These are phyloP conservation scores for Ceratobasidium sp. DNA, from an alignment of 1,284 basidiomycete genomes.

Conservation along the genomic window DNA sequence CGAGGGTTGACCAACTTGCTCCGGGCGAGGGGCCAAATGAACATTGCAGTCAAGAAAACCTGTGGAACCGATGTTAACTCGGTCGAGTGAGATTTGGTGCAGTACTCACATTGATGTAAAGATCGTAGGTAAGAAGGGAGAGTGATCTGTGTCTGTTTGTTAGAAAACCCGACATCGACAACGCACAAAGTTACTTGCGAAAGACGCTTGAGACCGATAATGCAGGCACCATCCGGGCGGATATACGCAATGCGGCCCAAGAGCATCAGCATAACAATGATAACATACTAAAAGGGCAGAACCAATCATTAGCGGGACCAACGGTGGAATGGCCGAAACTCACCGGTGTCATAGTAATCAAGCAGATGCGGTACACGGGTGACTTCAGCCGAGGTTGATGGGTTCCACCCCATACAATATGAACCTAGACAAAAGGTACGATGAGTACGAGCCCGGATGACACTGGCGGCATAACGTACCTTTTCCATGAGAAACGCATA, in stretches of 20 bases:
- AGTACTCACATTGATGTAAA: conserved; percentile 52
- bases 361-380: conserved; percentile 58
- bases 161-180: neutral
- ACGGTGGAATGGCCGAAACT: neutral
- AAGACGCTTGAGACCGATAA: conserved; percentile 61
- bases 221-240: conserved; percentile 58
- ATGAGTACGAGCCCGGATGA: conserved; percentile 5
- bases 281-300: conserved; percentile 54
- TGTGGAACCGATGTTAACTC: conserved; percentile 50
- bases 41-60: conserved; percentile 62
- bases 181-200: conserved; percentile 51
- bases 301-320: neutral
- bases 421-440: conserved; percentile 52
- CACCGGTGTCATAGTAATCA: conserved; percentile 53
- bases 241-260: conserved; percentile 59
- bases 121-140: conserved; percentile 62
- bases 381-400: conserved; percentile 53
- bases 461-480: conserved; percentile 18
- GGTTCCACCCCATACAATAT: conserved; percentile 57
- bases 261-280: conserved; percentile 57
- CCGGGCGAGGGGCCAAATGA: conserved; percentile 63
- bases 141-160: conserved; percentile 54
- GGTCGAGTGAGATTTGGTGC: neutral
- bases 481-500: conserved; percentile 58
- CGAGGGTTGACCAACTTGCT: conserved; percentile 58